Conservation (phyloP, 192 early-diverging fungal species). For the Mortierella alpina region DNA sequence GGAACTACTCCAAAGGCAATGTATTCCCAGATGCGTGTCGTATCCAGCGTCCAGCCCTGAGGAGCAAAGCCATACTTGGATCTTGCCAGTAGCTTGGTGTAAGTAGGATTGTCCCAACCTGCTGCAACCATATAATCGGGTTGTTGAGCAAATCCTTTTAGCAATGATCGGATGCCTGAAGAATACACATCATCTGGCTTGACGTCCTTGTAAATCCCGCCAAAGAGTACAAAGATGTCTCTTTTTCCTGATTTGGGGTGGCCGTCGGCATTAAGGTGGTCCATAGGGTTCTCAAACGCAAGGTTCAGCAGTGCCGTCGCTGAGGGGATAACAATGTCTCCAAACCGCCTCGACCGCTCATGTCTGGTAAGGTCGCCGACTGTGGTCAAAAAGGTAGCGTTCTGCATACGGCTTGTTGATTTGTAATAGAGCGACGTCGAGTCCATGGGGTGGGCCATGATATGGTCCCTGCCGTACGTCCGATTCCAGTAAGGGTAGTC, state of each 20-base stretch:
- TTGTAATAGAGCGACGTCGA: slow-evolving; percentile 53
- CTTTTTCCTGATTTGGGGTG: slow-evolving; percentile 44
- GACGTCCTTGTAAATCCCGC: slow-evolving; percentile 38
- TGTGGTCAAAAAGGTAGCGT: slow-evolving; percentile 58
- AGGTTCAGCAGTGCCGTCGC: slow-evolving; percentile 51
- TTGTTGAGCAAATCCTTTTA: slow-evolving; percentile 48
- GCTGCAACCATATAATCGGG: slow-evolving; percentile 53
- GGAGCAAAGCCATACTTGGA: slow-evolving; percentile 58
- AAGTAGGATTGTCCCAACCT: slow-evolving; percentile 21
- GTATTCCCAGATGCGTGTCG: slow-evolving; percentile 60
- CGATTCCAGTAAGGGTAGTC: slow-evolving; percentile 57
- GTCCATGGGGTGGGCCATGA: slow-evolving; percentile 63
- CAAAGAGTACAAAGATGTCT: slow-evolving; percentile 46
- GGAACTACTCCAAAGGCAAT: slow-evolving; percentile 63
- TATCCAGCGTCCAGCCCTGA: slow-evolving; percentile 58
- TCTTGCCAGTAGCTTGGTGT: slow-evolving; percentile 40
- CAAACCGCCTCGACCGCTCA: slow-evolving; percentile 34
- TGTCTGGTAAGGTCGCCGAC: slow-evolving; percentile 52
- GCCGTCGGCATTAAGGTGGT: slow-evolving; percentile 31
- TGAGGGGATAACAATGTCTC: slow-evolving; percentile 59
- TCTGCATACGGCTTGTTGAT: slow-evolving; percentile 18
- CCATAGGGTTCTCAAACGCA: slow-evolving; percentile 21
- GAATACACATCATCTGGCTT: slow-evolving; percentile 50
- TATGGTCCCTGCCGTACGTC: slow-evolving; percentile 48
- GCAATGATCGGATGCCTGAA: slow-evolving; percentile 54